Base-by-base conservation (phyloP, 75 land plant genomes). In the Gnetum montanum region DNA sequence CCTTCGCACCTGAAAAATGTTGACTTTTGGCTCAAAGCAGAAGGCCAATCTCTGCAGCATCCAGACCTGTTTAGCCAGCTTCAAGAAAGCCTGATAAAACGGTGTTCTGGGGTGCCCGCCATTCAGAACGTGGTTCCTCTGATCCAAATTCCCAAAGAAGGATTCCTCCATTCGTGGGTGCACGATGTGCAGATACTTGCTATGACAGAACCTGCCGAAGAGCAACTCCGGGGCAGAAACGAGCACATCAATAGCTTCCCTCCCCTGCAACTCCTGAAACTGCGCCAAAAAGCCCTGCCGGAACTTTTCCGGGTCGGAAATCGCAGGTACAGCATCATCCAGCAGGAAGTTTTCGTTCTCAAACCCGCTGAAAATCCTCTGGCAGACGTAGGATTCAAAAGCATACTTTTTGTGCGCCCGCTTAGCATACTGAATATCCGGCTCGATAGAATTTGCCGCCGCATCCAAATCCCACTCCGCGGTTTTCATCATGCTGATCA, bases 381-480 rank as follows among this genome's bases (percentile, higher is more conserved):
- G 90, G 59, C 81, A 76, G 43, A 88, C 80, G 44, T 85, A 67
- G n/a, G 94, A 81, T 61, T 84, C 94, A 58, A 88, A 88, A 18
- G 94, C 89, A 72, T 72, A 88, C 38, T 84, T 84, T 52, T 81
- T 88, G 75, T 85, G 90, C 0, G 77, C 81, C 41, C 81, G 68
- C 38, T 75, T 81, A 13, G 83, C 83, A 68, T 85, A 88, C 18
- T 57, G 57, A 4, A 78, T 73, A 28, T 45, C 60, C 0, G 82
- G 75, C 49, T 76, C 84, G 26, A 88, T 76, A 3, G 90, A 66
- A 36, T 78, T 61, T 12, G 94, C 82, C 4, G 94, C 94, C 6
- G 83, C 80, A 62, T 88, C 94, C 49, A 88, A 78, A 63, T 88
- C 90, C 94, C 94, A 88, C 0, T 79, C 78, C 27, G 94, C 85